Conservation (phyloP, 768 basidiomycete genomes). For the Mycena indigotica region DNA sequence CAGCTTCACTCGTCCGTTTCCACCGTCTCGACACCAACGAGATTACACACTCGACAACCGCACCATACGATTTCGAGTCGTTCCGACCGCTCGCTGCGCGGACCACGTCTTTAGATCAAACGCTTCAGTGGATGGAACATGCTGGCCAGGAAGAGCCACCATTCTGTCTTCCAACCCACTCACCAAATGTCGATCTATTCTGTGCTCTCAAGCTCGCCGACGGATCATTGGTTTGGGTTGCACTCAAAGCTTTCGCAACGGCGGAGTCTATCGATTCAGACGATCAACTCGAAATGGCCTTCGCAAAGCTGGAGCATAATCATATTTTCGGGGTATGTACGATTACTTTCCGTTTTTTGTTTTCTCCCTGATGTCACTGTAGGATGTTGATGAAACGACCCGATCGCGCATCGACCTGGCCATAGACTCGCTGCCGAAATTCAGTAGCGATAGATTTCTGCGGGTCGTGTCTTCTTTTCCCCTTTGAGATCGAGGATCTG, state of each 20-base stretch:
- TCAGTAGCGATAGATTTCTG: background rate
- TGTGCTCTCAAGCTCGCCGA: background rate
- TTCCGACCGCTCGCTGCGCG: background rate
- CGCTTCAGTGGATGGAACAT: background rate
- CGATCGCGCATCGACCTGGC: background rate
- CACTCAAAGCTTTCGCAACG: background rate
- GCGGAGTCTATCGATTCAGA: too few species aligned
- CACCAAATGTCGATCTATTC: background rate
- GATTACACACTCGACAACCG: background rate
- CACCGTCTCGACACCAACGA: background rate
- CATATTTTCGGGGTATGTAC: too few species aligned
- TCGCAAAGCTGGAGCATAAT: background rate
- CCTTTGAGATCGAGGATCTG: background rate
- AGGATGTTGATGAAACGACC: too few species aligned
- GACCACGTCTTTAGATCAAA: background rate
- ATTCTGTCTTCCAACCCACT: background rate
- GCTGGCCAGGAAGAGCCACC: background rate
- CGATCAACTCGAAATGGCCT: background rate
- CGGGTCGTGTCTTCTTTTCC: background rate
- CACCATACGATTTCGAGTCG: conserved; percentile 1
- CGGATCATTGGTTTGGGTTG: background rate
- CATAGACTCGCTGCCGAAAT: background rate
- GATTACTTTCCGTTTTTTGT: too few species aligned
- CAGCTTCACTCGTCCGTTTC: conserved; percentile 4
- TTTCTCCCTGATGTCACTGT: too few species aligned